Conservation (phyloP, 2,329 filamentous ascomycete genomes). For the Verticillium longisporum region DNA sequence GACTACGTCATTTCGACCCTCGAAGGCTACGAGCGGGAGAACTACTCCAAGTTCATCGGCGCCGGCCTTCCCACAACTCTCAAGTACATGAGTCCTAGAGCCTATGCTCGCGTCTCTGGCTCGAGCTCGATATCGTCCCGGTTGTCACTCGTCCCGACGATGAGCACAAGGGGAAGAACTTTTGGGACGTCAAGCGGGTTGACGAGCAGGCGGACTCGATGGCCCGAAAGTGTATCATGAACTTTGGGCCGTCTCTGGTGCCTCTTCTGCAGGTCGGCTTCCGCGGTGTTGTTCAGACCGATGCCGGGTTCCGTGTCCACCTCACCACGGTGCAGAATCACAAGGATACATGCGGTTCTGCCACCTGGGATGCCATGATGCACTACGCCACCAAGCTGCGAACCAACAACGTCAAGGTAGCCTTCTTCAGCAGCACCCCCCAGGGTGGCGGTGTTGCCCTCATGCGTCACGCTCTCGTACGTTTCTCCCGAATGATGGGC, state of each 20-base stretch:
- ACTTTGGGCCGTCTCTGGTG: constrained; percentile 66
- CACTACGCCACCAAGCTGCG: constrained; percentile 58
- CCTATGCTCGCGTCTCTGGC: constrained; percentile 66
- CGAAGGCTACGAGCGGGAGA: constrained; percentile 52
- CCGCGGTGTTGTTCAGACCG: constrained; percentile 63
- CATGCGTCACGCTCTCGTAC: constrained; percentile 73
- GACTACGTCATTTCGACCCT: constrained; percentile 54
- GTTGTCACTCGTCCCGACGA: constrained; percentile 52
- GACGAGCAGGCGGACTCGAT: constrained; percentile 80
- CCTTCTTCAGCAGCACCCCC: constrained; percentile 74
- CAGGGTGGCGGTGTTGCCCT: constrained; percentile 78
- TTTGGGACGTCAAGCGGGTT: constrained; percentile 52
- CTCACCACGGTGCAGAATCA: constrained; percentile 53
- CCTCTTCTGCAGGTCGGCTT: constrained; percentile 64
- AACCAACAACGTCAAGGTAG: constrained; percentile 57
- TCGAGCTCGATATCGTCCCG: constrained; percentile 69
- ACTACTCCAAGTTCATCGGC: constrained; percentile 69
- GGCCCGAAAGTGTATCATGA: constrained; percentile 70
- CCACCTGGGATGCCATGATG: constrained; percentile 61
- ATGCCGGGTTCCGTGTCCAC: constrained; percentile 56
- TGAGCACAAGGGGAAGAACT: constrained; percentile 30
- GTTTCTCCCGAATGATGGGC: constrained; percentile 59
- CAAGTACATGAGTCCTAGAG: constrained; percentile 52
- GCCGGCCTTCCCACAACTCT: constrained; percentile 60
- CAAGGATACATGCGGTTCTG: constrained; percentile 48